A percentile compares a stretch with the other conserved stretches of the same genome.
Conservation (phyloP, 2,329 filamentous ascomycete genomes). For the Penicillium sp. region DNA sequence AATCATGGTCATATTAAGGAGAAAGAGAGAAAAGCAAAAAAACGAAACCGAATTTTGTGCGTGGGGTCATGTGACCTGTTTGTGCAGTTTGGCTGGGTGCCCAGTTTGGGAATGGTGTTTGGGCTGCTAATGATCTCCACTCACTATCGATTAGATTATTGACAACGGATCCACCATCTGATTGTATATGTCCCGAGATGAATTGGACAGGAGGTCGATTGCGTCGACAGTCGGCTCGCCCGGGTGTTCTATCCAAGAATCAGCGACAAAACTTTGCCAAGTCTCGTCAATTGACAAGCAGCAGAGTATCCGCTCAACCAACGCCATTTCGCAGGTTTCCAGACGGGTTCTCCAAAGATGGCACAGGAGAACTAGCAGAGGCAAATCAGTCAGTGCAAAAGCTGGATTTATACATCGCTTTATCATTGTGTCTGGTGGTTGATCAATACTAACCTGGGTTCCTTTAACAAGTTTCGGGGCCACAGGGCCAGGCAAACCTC, state of each 20-base stretch:
- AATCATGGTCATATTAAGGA: not conserved
- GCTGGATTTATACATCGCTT: not conserved
- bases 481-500: not conserved
- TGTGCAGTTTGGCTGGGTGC: slow-evolving; percentile 6
- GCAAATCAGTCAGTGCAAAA: slow-evolving; percentile 10
- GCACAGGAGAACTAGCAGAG: not conserved
- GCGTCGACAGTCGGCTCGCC: slow-evolving; percentile 39
- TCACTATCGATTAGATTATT: not conserved
- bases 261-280: slow-evolving; percentile 39
- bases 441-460: not conserved
- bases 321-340: slow-evolving; percentile 12
- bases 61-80: slow-evolving; percentile 11
- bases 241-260: slow-evolving; percentile 24
- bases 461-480: not conserved
- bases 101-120: not conserved
- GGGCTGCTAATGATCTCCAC: not conserved
- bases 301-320: slow-evolving; percentile 13
- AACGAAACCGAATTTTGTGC: slow-evolving; percentile 16
- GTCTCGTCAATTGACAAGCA: slow-evolving; percentile 20
- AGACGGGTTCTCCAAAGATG: not conserved
- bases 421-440: not conserved
- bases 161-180: not conserved
- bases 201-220: slow-evolving; percentile 49
- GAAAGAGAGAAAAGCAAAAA: slow-evolving; percentile 1
- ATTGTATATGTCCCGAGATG: slow-evolving; percentile 27